A percentile compares a stretch with the other conserved stretches of the same genome.
These are phyloP conservation scores for Irineochytrium annulatum DNA, from an alignment of 192 early-diverging fungal genomes.

Conservation along the genomic window DNA sequence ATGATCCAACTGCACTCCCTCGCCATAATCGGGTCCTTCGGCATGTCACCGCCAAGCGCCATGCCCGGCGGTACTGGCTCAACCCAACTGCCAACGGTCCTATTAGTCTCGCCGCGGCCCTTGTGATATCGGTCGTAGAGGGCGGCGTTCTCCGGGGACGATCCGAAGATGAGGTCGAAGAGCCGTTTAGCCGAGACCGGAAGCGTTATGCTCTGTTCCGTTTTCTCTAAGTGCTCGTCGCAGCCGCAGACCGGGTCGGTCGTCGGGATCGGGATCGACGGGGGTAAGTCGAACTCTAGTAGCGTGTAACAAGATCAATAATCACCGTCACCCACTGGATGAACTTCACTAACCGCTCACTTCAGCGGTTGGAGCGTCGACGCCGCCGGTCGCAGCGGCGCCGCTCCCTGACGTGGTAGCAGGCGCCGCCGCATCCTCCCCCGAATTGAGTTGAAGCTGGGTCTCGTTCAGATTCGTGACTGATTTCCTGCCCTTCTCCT, in stretches of 20 bases:
- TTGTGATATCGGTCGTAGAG: slow-evolving; percentile 49
- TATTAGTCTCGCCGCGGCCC: slow-evolving; percentile 37
- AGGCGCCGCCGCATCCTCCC: not conserved
- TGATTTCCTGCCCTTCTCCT: slow-evolving; percentile 9
- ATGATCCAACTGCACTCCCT: slow-evolving; percentile 59
- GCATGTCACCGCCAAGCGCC: slow-evolving; percentile 18
- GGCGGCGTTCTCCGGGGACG: slow-evolving; percentile 25
- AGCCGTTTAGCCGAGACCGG: slow-evolving; percentile 51
- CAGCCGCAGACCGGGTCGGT: slow-evolving; percentile 56
- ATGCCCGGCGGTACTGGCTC: slow-evolving; percentile 12
- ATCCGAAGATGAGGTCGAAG: slow-evolving; percentile 58
- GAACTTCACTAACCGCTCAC: not conserved
- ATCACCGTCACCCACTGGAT: not conserved
- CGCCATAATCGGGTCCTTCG: slow-evolving; percentile 6
- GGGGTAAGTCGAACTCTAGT: slow-evolving; percentile 44
- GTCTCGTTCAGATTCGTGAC: too few species aligned
- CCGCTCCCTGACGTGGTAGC: slow-evolving; percentile 3
- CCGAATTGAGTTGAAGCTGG: too few species aligned
- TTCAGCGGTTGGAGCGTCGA: not conserved
- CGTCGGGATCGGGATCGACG: slow-evolving; percentile 39
- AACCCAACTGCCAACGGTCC: slow-evolving; percentile 14
- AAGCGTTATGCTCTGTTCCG: slow-evolving; percentile 51
- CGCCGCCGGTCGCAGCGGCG: not conserved
- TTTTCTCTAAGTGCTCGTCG: slow-evolving; percentile 62
- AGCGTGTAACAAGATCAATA: not conserved